Evolutionary conservation across 495 filamentous ascomycete genomes (phyloP), one percentile per base, ranked within the genome.

Genomic region (Penicillium samsonianum): DNA sequence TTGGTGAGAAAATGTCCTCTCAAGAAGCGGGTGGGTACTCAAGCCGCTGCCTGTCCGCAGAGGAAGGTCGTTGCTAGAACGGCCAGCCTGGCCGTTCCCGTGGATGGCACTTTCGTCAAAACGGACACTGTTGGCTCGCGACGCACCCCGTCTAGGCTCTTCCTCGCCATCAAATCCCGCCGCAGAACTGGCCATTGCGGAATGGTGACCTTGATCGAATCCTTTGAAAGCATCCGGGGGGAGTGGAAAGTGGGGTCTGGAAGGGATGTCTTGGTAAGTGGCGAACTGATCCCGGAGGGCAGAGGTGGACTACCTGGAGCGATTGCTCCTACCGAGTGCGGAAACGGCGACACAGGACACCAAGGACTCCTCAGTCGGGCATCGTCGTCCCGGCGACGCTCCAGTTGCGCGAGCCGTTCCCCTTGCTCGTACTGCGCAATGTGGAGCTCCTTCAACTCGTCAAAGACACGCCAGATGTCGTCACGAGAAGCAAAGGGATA

Each of bases 81-180:
- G 85, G 60, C 84, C 87, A 42, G 87, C 84, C 58, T 93, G 91
- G 35, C 87, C 87, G 80, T 89, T 90, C 47, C 90, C 90, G 60
- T 96, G 92, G 55, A 96, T 84, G 3, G 95, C 93, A 67, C 90
- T 96, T 69, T 97, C 92, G 67, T 98, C 94, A 65, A 98, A 98
- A n/a, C 94, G 89, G 59, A 98, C 94, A 71, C 95, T 98, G 65
- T 98, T 98, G 20, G 94, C 94, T 60, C 94, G 82, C 28, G 95
- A 98, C 30, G 91, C 87, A 6, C 94, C 94, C 54, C 95, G 84
- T 55, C 95, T 82, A 4, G 93, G 95, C 68, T 97, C 92, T 41
- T 98, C 91, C 57, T 96, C 93, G 5, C 87, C 78, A 53, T 96
- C 91, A 8, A 98, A 76, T 16, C 90, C 90, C 51, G 96, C 80